phyloP scores from a whole-genome alignment of 2,329 filamentous ascomycete genomes.

The Aspergillus sojae region DNA sequence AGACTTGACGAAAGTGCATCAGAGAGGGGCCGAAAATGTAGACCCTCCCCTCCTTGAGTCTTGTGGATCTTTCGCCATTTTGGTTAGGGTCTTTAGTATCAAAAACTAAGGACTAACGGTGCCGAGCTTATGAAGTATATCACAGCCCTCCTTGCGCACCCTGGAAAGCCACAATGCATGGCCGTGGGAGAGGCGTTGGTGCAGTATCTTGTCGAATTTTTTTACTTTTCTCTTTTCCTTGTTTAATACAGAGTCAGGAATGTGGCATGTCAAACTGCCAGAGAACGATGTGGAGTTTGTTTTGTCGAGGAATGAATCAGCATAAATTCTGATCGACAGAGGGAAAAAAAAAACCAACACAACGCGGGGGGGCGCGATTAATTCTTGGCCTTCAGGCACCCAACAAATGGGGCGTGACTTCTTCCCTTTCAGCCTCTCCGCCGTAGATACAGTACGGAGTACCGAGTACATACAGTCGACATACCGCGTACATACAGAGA shows the following conservation, averaged over 20 bases:
- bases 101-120: constrained; percentile 10
- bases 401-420: background rate
- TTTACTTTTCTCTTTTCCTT: background rate
- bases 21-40: constrained; percentile 7
- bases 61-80: constrained; percentile 6
- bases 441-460: background rate
- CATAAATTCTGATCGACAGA: background rate
- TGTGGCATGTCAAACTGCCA: background rate
- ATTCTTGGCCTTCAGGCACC: constrained; percentile 1
- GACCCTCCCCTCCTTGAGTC: background rate
- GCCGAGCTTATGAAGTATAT: constrained; percentile 12
- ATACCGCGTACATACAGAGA: background rate
- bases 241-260: background rate
- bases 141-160: background rate
- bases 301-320: background rate
- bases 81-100: constrained; percentile 4
- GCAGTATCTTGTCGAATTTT: background rate
- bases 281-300: background rate
- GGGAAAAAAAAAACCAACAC: background rate
- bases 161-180: background rate
- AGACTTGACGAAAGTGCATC: background rate
- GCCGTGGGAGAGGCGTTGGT: background rate
- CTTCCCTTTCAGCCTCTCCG: background rate
- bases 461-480: background rate
- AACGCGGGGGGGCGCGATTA: background rate